phyloP scores from a whole-genome alignment of 2,329 filamentous ascomycete species.

The Blastomyces gilchristii region DNA sequence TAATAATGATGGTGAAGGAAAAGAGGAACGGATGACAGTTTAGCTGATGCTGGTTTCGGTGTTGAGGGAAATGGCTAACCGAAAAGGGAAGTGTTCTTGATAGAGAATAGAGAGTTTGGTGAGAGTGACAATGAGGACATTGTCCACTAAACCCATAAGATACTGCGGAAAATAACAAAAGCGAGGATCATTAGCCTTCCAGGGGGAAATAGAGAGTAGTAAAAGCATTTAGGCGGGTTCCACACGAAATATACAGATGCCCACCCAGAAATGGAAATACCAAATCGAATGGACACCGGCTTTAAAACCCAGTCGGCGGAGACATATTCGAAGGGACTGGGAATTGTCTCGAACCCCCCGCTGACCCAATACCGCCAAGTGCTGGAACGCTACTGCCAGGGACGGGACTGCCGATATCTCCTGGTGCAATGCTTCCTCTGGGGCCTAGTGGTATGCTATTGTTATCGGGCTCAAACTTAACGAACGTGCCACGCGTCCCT shows the following conservation, averaged over 20 bases:
- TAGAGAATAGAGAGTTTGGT: not conserved
- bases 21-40: not conserved
- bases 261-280: not conserved
- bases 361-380: conserved; percentile 30
- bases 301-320: conserved; percentile 29
- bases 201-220: not conserved
- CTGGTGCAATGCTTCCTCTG: conserved; percentile 42
- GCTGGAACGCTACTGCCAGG: conserved; percentile 35
- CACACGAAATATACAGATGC: not conserved
- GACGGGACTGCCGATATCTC: conserved; percentile 61
- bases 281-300: conserved; percentile 8
- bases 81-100: not conserved
- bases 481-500: conserved; percentile 28
- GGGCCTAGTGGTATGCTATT: conserved; percentile 35
- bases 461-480: conserved; percentile 45
- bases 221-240: not conserved
- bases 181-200: not conserved
- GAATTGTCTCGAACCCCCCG: conserved; percentile 28
- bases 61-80: not conserved
- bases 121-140: not conserved
- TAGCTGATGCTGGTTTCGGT: not conserved
- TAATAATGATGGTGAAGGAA: not conserved
- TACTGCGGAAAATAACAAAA: not conserved
- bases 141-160: not conserved
- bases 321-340: conserved; percentile 20